phyloP scores from a whole-genome alignment of 805 yeast species.

The Tetrapisispora arboricola region DNA sequence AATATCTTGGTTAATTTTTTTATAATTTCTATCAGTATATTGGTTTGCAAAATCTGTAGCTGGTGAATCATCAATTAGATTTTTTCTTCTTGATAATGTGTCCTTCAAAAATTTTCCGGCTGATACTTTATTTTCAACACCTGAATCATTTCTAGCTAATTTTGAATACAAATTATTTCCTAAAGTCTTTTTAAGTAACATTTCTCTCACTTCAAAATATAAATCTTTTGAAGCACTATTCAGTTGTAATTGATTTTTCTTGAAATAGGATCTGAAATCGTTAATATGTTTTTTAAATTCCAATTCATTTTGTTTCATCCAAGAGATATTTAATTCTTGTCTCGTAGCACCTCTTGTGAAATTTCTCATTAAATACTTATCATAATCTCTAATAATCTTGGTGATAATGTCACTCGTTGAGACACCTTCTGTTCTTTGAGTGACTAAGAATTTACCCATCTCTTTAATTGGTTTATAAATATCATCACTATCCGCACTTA shows the following conservation, averaged over 20 bases:
- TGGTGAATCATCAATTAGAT: conserved; percentile 22
- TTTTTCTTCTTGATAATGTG: conserved; percentile 7
- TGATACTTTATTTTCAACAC: conserved; percentile 16
- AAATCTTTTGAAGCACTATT: conserved; percentile 72
- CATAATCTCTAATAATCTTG: conserved; percentile 89
- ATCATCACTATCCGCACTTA: conserved; percentile 79
- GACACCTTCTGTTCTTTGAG: conserved; percentile 94
- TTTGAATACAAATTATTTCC: conserved; percentile 27
- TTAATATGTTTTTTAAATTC: conserved; percentile 84
- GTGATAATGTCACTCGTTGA: conserved; percentile 95
- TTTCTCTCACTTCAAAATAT: conserved; percentile 76
- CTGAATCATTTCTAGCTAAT: conserved; percentile 28
- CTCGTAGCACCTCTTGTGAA: conserved; percentile 97
- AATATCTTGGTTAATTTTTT: conserved; percentile 13
- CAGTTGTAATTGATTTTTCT: conserved; percentile 55
- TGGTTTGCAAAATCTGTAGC: conserved; percentile 27
- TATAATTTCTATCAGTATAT: conserved; percentile 24
- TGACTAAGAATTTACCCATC: conserved; percentile 80
- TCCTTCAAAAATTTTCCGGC: conserved; percentile 3
- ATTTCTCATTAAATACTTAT: conserved; percentile 91
- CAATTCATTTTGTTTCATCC: conserved; percentile 94
- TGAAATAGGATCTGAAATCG: conserved; percentile 81
- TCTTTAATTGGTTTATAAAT: conserved; percentile 88
- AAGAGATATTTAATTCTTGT: conserved; percentile 89
- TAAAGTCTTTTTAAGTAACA: conserved; percentile 32